Conservation (phyloP, 179 eudicot genomes). For the Actinidia chinensis region DNA sequence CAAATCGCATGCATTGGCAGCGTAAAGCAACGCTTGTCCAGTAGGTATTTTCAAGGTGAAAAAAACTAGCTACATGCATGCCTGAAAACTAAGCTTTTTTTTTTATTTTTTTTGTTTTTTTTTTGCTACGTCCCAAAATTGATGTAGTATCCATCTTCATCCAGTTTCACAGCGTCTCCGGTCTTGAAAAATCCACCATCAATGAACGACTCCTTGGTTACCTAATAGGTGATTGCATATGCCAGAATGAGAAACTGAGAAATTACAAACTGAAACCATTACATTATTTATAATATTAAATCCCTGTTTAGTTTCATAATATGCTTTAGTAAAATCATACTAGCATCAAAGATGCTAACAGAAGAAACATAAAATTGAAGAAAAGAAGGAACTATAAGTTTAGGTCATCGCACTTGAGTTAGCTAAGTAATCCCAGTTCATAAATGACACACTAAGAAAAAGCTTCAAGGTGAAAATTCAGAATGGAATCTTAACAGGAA, state of each 20-base stretch:
- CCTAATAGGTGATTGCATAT: slow-evolving; percentile 43
- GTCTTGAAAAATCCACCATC: slow-evolving; percentile 93
- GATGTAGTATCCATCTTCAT: slow-evolving; percentile 91
- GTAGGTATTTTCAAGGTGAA: neutral
- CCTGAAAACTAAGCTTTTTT: slow-evolving; percentile 30
- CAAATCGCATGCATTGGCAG: no score
- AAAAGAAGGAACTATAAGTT: neutral
- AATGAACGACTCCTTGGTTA: slow-evolving; percentile 77
- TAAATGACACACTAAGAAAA: neutral
- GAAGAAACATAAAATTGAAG: neutral
- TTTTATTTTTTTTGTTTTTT: no score
- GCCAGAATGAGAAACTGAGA: slow-evolving; percentile 12
- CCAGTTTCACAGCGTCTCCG: slow-evolving; percentile 83
- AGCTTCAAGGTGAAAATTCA: neutral
- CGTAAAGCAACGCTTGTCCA: no score
- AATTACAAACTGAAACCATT: no score
- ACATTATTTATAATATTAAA: no score
- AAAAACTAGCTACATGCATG: neutral
- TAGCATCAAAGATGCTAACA: slow-evolving; percentile 10
- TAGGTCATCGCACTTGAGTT: neutral
- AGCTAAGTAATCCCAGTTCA: neutral
- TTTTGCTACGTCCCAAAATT: slow-evolving; percentile 98
- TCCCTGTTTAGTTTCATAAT: no score
- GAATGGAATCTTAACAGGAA: neutral
- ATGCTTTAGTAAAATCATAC: neutral